Evolutionary conservation across 2,329 filamentous ascomycete species (phyloP).

Genomic region (Aspergillus fijiensis): DNA sequence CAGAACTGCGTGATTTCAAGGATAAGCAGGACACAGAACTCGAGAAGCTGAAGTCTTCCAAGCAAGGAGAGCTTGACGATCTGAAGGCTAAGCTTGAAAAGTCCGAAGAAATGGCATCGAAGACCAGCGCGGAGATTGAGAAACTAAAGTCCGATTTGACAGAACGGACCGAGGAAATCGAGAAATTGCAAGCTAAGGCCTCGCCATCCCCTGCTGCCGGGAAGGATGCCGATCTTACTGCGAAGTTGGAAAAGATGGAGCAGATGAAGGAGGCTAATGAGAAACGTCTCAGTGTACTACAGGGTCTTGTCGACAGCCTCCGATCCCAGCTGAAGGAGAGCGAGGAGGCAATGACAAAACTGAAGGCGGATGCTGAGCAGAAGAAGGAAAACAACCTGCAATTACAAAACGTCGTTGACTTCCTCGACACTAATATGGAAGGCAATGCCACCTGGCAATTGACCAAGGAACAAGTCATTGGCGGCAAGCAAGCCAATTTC

Average conservation of each 20-base stretch:
- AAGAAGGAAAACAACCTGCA: conserved; percentile 37
- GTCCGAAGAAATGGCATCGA: conserved; percentile 33
- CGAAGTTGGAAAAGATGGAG: conserved; percentile 36
- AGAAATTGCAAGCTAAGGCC: conserved; percentile 33
- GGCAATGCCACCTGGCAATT: conserved; percentile 37
- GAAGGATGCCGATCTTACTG: conserved; percentile 26
- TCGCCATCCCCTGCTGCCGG: conserved; percentile 22
- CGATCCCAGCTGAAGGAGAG: conserved; percentile 55
- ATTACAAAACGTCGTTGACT: conserved; percentile 38
- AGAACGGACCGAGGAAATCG: conserved; percentile 43
- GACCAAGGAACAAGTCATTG: conserved; percentile 33
- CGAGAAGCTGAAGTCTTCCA: conserved; percentile 42
- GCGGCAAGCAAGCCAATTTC: conserved; percentile 37
- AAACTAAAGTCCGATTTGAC: conserved; percentile 40
- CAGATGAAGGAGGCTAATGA: conserved; percentile 44
- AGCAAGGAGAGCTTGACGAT: conserved; percentile 44
- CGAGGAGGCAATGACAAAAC: conserved; percentile 49
- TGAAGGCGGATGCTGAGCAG: conserved; percentile 45
- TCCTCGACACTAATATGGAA: conserved; percentile 41
- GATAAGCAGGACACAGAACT: conserved; percentile 52
- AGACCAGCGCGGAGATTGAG: conserved; percentile 31
- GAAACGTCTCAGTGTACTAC: conserved; percentile 55
- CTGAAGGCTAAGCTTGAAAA: conserved; percentile 38
- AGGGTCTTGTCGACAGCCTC: conserved; percentile 56
- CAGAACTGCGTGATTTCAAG: conserved; percentile 53